A percentile compares a stretch with the other conserved stretches of the same genome.
These are phyloP conservation scores for Phytopythium helicoides DNA, from an alignment of 352 stramenopile species.

Conservation along the genomic window DNA sequence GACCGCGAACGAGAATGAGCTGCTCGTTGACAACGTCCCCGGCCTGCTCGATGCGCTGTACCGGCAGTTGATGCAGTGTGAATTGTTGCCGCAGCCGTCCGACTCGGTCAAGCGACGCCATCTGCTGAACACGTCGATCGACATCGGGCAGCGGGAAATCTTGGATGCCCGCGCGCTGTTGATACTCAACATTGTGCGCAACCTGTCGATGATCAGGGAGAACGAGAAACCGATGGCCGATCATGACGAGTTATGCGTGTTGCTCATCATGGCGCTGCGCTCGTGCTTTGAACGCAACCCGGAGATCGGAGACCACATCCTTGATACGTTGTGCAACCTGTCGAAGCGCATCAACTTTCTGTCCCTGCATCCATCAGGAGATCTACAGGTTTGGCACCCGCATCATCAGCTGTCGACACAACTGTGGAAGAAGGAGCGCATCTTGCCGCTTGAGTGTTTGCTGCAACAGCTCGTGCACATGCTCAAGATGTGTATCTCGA, in stretches of 20 bases:
- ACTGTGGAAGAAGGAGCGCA: conserved; percentile 56
- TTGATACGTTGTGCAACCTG: conserved; percentile 74
- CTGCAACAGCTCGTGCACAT: conserved; percentile 50
- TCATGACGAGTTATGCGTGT: conserved; percentile 65
- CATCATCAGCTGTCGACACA: conserved; percentile 58
- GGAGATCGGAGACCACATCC: conserved; percentile 66
- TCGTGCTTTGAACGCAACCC: conserved; percentile 27
- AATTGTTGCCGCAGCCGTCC: conserved; percentile 30
- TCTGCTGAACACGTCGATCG: conserved; percentile 44
- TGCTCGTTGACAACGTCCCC: conserved; percentile 65
- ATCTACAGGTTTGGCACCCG: conserved; percentile 57
- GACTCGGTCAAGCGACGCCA: conserved; percentile 13
- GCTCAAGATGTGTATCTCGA: conserved; percentile 11
- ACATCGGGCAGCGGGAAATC: conserved; percentile 48
- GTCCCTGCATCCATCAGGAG: conserved; percentile 45
- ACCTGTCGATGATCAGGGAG: conserved; percentile 64
- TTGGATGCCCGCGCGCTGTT: conserved; percentile 49
- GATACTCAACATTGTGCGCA: conserved; percentile 79
- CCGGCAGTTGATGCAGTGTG: conserved; percentile 56
- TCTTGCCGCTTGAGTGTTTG: conserved; percentile 63
- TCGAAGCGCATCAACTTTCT: conserved; percentile 73
- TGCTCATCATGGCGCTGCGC: conserved; percentile 57
- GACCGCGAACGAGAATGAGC: conserved; percentile 44
- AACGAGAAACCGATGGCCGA: conserved; percentile 67
- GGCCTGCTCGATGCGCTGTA: conserved; percentile 75